A percentile compares a stretch with the other conserved stretches of the same genome.
Evolutionary conservation across 768 basidiomycete genomes (phyloP).

Genomic region (Hericium coralloides): DNA sequence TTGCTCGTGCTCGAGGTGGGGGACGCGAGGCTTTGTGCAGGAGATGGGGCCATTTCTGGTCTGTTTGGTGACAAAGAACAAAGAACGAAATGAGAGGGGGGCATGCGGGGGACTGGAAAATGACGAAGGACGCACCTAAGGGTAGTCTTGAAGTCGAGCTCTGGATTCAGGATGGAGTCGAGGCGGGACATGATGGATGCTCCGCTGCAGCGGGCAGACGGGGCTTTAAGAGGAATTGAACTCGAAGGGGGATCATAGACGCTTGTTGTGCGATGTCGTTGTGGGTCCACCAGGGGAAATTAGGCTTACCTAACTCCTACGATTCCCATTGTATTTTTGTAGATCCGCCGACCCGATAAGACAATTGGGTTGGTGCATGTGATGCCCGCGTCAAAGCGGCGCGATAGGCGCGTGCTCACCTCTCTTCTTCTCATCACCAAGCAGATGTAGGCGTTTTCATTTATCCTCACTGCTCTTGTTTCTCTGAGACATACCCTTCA

Average conservation of each 20-base stretch:
- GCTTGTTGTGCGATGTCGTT: slow-evolving; percentile 1
- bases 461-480: no score
- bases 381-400: not conserved
- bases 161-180: slow-evolving; percentile 13
- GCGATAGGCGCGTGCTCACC: not conserved
- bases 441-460: not conserved
- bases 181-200: slow-evolving; percentile 11
- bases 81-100: not conserved
- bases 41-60: slow-evolving; percentile 4
- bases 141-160: not conserved
- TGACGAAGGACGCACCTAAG: slow-evolving; percentile 2
- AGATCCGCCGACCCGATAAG: slow-evolving; percentile 12
- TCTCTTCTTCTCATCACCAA: not conserved
- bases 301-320: slow-evolving; percentile 1
- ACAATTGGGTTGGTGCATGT: not conserved
- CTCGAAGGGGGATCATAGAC: not conserved
- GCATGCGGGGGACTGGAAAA: not conserved
- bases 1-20: slow-evolving; percentile 6
- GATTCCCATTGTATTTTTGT: slow-evolving; percentile 11
- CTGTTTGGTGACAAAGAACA: not conserved
- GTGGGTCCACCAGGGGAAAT: slow-evolving; percentile 1
- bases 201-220: not conserved
- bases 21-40: slow-evolving; percentile 4
- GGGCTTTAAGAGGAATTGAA: not conserved
- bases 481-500: no score